Conservation (phyloP, 2,329 filamentous ascomycete species). For the Colletotrichum ledebouriae region DNA sequence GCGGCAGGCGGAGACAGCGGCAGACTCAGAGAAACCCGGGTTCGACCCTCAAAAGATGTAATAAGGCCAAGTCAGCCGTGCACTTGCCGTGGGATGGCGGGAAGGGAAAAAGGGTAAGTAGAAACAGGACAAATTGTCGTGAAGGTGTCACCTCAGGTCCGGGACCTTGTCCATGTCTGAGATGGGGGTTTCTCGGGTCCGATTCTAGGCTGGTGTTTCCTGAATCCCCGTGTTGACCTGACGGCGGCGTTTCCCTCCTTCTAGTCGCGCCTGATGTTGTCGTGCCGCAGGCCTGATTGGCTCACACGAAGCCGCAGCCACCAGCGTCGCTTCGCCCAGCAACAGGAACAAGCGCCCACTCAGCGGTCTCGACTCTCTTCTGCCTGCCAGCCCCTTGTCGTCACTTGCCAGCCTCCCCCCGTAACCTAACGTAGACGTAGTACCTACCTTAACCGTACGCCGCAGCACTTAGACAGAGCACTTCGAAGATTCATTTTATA, state of each 20-base stretch:
- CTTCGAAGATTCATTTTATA: no score
- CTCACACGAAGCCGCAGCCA: conserved; percentile 28
- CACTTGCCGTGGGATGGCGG: conserved; percentile 30
- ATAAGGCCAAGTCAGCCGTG: conserved; percentile 6
- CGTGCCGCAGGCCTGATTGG: conserved; percentile 36
- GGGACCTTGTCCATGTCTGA: conserved; percentile 6
- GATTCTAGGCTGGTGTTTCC: conserved; percentile 15
- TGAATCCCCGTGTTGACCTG: conserved; percentile 22
- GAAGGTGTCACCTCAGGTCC: conserved; percentile 35
- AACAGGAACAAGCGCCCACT: conserved; percentile 40
- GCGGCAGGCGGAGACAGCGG: background rate
- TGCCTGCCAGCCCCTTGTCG: conserved; percentile 25
- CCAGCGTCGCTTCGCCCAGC: conserved; percentile 34
- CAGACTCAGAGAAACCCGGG: background rate
- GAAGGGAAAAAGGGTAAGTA: conserved; percentile 5
- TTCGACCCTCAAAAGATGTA: conserved; percentile 3
- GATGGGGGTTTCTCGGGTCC: no score
- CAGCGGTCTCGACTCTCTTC: conserved; percentile 8
- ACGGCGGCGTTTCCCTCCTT: conserved; percentile 14
- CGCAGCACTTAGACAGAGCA: no score
- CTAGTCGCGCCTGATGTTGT: conserved; percentile 29
- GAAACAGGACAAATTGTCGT: conserved; percentile 20
- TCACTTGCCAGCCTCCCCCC: conserved; percentile 26
- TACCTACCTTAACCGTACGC: no score
- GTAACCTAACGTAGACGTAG: background rate